These are phyloP conservation scores for Pseudogymnoascus sp. DNA, from an alignment of 2,329 filamentous ascomycete genomes.

Conservation along the genomic window DNA sequence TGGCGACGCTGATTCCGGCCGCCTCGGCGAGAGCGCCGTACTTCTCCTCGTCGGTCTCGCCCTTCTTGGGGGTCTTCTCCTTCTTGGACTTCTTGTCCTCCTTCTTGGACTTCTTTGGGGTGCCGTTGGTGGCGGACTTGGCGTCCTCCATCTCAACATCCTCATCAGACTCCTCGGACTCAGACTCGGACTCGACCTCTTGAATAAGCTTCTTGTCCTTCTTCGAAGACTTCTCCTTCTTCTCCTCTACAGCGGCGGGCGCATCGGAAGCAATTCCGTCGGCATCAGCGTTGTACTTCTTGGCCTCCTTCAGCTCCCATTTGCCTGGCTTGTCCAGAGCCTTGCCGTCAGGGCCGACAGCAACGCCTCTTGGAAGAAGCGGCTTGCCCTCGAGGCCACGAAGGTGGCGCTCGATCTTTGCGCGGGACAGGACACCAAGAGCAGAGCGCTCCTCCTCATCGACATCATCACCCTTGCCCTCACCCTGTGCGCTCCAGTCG, in stretches of 20 bases:
- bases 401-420: conserved; percentile 68
- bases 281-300: conserved; percentile 90
- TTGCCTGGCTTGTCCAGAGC: conserved; percentile 56
- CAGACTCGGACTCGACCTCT: conserved; percentile 23
- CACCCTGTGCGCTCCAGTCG: conserved; percentile 62
- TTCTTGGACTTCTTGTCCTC: conserved; percentile 35
- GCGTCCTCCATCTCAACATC: conserved; percentile 25
- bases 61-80: conserved; percentile 36
- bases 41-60: conserved; percentile 34
- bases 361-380: conserved; percentile 64
- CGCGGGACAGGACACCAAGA: conserved; percentile 63
- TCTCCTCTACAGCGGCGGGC: conserved; percentile 42
- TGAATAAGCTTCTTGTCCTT: conserved; percentile 33
- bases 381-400: conserved; percentile 84
- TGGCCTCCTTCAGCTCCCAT: conserved; percentile 84
- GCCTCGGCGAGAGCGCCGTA: conserved; percentile 47
- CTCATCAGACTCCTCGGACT: conserved; percentile 10
- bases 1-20: conserved; percentile 61
- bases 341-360: conserved; percentile 66
- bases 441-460: conserved; percentile 85
- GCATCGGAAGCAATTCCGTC: conserved; percentile 71
- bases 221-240: conserved; percentile 40
- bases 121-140: conserved; percentile 26
- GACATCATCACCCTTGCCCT: conserved; percentile 52
- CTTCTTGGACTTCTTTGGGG: conserved; percentile 27